Percentiles rank a stretch among this genome's conserved stretches.
Conservation (phyloP, 257 asterid species). For the Solanum etuberosum region DNA sequence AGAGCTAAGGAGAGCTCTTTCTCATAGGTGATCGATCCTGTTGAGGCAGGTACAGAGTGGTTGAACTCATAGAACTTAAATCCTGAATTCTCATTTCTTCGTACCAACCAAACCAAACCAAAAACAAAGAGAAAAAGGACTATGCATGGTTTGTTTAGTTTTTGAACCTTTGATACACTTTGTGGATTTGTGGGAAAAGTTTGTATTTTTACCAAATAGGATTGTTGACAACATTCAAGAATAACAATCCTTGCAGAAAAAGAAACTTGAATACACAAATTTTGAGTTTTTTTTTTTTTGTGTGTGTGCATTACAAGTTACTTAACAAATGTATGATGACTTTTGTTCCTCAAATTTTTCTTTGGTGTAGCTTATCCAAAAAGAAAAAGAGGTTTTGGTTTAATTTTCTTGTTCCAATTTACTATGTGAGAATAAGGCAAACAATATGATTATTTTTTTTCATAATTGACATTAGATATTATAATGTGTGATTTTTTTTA, state of each 20-base stretch:
- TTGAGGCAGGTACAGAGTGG: background rate
- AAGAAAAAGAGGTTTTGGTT: background rate
- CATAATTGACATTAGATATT: background rate
- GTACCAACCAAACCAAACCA: background rate
- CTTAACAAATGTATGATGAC: background rate
- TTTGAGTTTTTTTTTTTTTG: background rate
- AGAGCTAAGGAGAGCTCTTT: constrained; percentile 62
- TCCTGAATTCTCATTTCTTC: background rate
- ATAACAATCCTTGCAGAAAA: background rate
- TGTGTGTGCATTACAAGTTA: background rate
- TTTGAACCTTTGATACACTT: background rate
- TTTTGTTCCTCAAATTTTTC: background rate
- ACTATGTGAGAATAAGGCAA: background rate
- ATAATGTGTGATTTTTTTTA: background rate
- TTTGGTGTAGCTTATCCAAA: background rate
- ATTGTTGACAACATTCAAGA: background rate
- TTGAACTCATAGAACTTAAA: background rate
- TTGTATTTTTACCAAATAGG: background rate
- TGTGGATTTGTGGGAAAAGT: background rate
- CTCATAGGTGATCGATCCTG: constrained; percentile 9
- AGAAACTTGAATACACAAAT: background rate
- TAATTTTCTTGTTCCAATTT: background rate
- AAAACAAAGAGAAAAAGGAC: background rate
- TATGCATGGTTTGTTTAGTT: background rate
- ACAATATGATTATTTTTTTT: background rate